phyloP scores from a whole-genome alignment of 805 yeast genomes.

The Starmerella floris region DNA sequence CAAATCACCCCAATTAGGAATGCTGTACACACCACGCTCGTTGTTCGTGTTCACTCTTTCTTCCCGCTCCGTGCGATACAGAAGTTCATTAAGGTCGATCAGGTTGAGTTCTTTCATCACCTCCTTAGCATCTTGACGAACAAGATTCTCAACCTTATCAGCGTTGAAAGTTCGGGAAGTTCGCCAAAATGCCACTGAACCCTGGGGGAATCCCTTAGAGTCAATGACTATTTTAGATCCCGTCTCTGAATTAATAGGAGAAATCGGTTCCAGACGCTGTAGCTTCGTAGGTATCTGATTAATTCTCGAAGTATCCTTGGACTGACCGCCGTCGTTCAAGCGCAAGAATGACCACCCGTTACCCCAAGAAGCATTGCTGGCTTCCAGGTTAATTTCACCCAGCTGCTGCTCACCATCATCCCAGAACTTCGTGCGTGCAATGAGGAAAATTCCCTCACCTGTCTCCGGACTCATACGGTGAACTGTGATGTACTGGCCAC shows the following conservation, averaged over 20 bases:
- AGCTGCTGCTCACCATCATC: slow-evolving; percentile 25
- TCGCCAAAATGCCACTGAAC: slow-evolving; percentile 73
- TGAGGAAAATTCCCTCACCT: slow-evolving; percentile 77
- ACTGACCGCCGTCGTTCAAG: slow-evolving; percentile 38
- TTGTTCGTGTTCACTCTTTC: slow-evolving; percentile 74
- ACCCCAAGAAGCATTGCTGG: slow-evolving; percentile 32
- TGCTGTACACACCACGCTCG: slow-evolving; percentile 51
- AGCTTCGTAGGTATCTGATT: slow-evolving; percentile 57
- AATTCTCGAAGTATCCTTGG: slow-evolving; percentile 30
- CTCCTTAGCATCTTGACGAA: slow-evolving; percentile 63
- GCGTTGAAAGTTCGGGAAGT: slow-evolving; percentile 60
- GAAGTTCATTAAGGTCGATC: slow-evolving; percentile 57
- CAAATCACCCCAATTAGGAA: slow-evolving; percentile 62
- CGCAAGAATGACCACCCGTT: slow-evolving; percentile 45
- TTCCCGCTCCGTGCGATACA: slow-evolving; percentile 73
- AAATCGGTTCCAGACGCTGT: slow-evolving; percentile 39
- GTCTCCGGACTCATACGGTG: slow-evolving; percentile 73
- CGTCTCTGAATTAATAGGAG: slow-evolving; percentile 33
- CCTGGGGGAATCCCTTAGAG: slow-evolving; percentile 56
- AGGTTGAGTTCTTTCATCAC: slow-evolving; percentile 52
- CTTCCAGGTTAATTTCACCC: slow-evolving; percentile 25
- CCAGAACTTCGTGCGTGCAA: slow-evolving; percentile 72
- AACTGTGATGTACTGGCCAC: slow-evolving; percentile 80
- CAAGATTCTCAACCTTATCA: slow-evolving; percentile 45
- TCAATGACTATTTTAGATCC: slow-evolving; percentile 36